Base-by-base conservation (phyloP, 225 moss, liverwort and hornwort species). In the Anthoceros angustus region DNA sequence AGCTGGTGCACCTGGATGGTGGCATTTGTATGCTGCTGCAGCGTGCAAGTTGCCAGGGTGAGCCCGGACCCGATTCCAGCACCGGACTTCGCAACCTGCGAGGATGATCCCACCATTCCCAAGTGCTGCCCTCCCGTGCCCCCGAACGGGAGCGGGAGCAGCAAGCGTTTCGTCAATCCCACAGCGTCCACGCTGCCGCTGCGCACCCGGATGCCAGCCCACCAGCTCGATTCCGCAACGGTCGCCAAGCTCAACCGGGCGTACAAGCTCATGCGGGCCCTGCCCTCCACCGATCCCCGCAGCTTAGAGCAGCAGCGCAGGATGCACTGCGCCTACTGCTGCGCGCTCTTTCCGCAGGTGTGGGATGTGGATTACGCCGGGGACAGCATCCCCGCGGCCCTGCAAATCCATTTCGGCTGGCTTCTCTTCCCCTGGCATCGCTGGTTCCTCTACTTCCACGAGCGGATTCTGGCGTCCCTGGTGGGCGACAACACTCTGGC, bases 281-380 rank as follows among this genome's bases (percentile, higher is more conserved):
- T 46, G 2, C 45, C 45, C 2, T 11, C 45, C 45, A 46, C 45
- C 45, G 45, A 46, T 16, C 45, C 45, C 45, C 45, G 45, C 2
- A 46, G 45, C 45, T 46, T 46, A 6, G 45, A 46, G 45, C 45
- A 46, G 45, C 45, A 46, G 45, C 45, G 45, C 2, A 11, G 45
- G 45, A 46, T 46, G 45, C 45, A 46, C 45, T 46, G 45, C 45
- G 45, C 45, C 45, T 46, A 46, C 45, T 46, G 45, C 45, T 46
- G 45, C 45, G 45, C 45, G 11, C 6, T 46, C 3, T 46, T 46
- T 16, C 45, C 45, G 45, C 45, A 46, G 45, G 12, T 5, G 16
- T 46, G 45, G 45, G 16, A 11, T 11, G 45, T 46, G 45, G 11
- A 46, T 16, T 16, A 16, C 12, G 2, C 2, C 12, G 45, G 45